phyloP scores from a whole-genome alignment of 805 yeast species.

The Candida nitratophila region DNA sequence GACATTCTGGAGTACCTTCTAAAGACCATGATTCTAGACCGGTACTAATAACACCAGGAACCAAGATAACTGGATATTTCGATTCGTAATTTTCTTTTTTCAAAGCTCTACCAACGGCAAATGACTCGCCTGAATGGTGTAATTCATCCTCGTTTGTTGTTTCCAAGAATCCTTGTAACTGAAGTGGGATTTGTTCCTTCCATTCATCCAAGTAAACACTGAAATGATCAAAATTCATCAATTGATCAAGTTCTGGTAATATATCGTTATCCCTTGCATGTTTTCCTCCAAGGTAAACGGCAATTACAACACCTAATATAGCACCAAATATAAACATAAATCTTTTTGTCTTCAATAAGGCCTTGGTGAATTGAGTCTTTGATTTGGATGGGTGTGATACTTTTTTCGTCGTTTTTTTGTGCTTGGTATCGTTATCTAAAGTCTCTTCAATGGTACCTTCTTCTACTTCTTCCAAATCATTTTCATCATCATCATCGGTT shows the following conservation, averaged over 20 bases:
- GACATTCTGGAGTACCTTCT: conserved; percentile 70
- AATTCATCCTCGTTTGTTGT: conserved; percentile 44
- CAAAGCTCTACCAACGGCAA: conserved; percentile 77
- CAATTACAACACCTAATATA: conserved; percentile 55
- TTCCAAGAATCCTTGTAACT: conserved; percentile 51
- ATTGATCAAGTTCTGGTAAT: conserved; percentile 42
- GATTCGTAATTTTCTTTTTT: conserved; percentile 40
- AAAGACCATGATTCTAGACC: conserved; percentile 94
- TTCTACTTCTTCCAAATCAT: too few relatives aligned
- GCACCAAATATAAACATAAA: conserved; percentile 66
- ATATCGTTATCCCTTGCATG: conserved; percentile 33
- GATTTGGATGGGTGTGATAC: neutral
- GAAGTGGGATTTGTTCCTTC: conserved; percentile 65
- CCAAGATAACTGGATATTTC: conserved; percentile 78
- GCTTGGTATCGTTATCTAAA: too few relatives aligned
- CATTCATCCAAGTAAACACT: conserved; percentile 61
- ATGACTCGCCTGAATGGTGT: conserved; percentile 66
- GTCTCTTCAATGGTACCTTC: too few relatives aligned
- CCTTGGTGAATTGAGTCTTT: neutral
- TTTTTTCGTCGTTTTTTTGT: too few relatives aligned
- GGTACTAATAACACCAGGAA: conserved; percentile 94
- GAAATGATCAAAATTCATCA: conserved; percentile 48
- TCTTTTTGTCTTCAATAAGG: conserved; percentile 34
- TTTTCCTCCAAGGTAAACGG: conserved; percentile 52
- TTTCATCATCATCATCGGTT: too few relatives aligned